Evolutionary conservation across 2,329 filamentous ascomycete genomes (phyloP), one percentile per base, ranked within the genome.

Genomic region (Cytospora mali): DNA sequence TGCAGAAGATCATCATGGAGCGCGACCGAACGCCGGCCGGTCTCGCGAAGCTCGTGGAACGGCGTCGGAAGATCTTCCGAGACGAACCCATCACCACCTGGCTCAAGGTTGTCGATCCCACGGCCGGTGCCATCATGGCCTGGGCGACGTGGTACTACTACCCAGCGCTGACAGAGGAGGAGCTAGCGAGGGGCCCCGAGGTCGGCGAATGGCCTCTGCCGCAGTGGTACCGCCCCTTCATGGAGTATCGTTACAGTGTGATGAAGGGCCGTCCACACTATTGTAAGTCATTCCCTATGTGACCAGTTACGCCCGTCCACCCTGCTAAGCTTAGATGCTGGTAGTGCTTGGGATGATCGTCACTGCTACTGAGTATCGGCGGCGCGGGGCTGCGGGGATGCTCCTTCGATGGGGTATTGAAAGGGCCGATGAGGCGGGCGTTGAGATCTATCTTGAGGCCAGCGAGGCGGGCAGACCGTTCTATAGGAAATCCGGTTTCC

Each of bases 331-430:
- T n/a, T 23, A 35, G 55, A 16, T 14, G 13, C 42, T 29, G 42
- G 18, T 48, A 57, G 55, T 49, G 13, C 27, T 57, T 35, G 55
- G 42, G n/a, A 57, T 49, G 55, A 57, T 50, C 2, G 42, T 57
- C n/a, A 50, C 42, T 33, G 46, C 55, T 9, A 27, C 28, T 33
- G 28, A 50, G 14, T 33, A 35, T 49, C 42, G 42, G 16, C 42
- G 42, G 27, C 55, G 55, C 31, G 55, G 55, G 23, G 55, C 42
- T 31, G 55, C 42, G 28, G 18, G 28, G n/a, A 9, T 50, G 28
- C 42, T 57, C 27, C 3, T 50, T 11, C 42, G 13, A 29, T 57
- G 55, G 55, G 42, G 42, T 11, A 14, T 42, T 5, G 27, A 35
- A 1, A 57, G 14, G 10, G 55, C 55, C 7, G 42, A 57, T 23